phyloP scores from a whole-genome alignment of 352 stramenopile genomes.

The Hyaloperonospora arabidopsidis region DNA sequence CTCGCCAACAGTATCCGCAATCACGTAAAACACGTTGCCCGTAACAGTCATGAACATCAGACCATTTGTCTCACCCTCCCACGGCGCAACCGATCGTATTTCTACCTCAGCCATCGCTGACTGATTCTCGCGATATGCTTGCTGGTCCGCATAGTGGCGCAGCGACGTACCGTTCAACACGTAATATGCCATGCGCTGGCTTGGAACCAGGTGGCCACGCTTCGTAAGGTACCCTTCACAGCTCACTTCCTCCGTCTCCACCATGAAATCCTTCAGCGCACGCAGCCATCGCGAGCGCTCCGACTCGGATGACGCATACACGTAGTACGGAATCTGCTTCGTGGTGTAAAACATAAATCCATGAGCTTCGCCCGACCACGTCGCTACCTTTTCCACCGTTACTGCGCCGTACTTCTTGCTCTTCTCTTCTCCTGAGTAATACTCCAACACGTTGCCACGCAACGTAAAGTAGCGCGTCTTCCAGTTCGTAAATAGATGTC shows the following conservation, averaged over 20 bases:
- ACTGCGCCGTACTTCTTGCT: slow-evolving; percentile 80
- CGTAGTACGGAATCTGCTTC: slow-evolving; percentile 86
- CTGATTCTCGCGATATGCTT: slow-evolving; percentile 79
- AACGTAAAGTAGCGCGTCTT: slow-evolving; percentile 87
- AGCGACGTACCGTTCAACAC: slow-evolving; percentile 77
- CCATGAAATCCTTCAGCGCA: slow-evolving; percentile 78
- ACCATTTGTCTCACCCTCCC: slow-evolving; percentile 74
- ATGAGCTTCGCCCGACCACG: slow-evolving; percentile 78
- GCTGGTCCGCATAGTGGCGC: slow-evolving; percentile 76
- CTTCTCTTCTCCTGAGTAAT: slow-evolving; percentile 81
- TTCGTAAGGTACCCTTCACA: slow-evolving; percentile 85
- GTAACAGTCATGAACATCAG: slow-evolving; percentile 84
- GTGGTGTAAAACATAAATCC: slow-evolving; percentile 88
- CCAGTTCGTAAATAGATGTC: slow-evolving; percentile 87
- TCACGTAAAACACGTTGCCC: slow-evolving; percentile 80
- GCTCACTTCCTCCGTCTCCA: slow-evolving; percentile 76
- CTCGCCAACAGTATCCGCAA: slow-evolving; percentile 60
- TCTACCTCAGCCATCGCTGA: slow-evolving; percentile 82
- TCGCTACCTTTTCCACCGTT: slow-evolving; percentile 77
- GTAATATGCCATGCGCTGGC: slow-evolving; percentile 82
- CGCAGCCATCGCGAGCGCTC: slow-evolving; percentile 76
- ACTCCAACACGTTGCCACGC: slow-evolving; percentile 73
- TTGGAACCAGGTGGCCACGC: slow-evolving; percentile 78
- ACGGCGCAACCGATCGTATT: slow-evolving; percentile 61
- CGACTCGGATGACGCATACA: slow-evolving; percentile 75